Percentiles rank a stretch among this genome's conserved stretches.
These are phyloP conservation scores for Epichloe hybrida DNA, from an alignment of 2,329 filamentous ascomycete species.

Conservation along the genomic window DNA sequence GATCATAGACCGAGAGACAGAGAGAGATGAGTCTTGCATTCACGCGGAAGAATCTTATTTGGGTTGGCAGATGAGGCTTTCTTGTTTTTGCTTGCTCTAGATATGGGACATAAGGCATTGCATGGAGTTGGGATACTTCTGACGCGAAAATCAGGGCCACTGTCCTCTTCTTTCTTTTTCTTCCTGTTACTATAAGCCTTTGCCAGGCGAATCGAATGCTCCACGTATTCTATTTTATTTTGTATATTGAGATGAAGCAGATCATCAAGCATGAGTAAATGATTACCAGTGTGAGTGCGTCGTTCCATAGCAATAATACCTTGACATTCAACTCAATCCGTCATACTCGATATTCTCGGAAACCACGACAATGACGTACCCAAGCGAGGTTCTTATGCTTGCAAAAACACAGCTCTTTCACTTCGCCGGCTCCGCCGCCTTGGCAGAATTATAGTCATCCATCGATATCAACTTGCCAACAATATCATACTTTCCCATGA, in stretches of 20 bases:
- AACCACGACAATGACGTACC: too few relatives aligned
- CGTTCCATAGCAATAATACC: constrained; percentile 1
- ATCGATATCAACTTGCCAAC: constrained; percentile 67
- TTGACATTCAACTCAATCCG: neutral
- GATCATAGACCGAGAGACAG: neutral
- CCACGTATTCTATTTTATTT: neutral
- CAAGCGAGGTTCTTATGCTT: too few relatives aligned
- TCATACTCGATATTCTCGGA: too few relatives aligned
- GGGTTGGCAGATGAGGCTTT: neutral
- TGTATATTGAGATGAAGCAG: neutral
- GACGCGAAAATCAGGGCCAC: neutral
- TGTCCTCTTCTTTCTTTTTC: constrained; percentile 10
- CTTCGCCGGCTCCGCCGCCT: constrained; percentile 1
- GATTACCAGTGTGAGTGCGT: neutral
- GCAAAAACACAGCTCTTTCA: neutral
- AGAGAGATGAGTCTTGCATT: neutral
- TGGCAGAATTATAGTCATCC: constrained; percentile 20
- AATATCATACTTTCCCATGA: constrained; percentile 87
- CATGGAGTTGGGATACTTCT: constrained; percentile 18
- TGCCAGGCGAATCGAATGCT: neutral
- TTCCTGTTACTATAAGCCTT: neutral
- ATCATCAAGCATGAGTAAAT: neutral
- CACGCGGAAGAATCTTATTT: neutral
- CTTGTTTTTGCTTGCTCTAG: constrained; percentile 6
- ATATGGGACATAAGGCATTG: constrained; percentile 16